phyloP scores from a whole-genome alignment of 192 early-diverging fungal species.

The Rhizophlyctis rosea region DNA sequence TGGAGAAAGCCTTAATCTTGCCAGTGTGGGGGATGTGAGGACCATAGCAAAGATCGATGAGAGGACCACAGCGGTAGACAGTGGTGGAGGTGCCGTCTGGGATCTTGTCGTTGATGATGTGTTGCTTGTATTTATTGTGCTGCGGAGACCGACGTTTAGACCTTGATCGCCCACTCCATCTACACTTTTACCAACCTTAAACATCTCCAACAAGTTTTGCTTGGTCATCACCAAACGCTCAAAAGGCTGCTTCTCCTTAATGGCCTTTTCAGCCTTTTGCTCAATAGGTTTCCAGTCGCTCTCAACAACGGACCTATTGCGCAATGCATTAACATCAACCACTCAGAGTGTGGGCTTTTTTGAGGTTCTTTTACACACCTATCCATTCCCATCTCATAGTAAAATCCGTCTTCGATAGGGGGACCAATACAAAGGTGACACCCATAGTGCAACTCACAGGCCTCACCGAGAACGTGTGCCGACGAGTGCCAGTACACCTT shows the following conservation, averaged over 20 bases:
- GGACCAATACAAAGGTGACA: constrained; percentile 97
- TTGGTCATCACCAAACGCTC: constrained; percentile 85
- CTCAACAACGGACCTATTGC: constrained; percentile 66
- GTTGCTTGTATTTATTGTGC: constrained; percentile 97
- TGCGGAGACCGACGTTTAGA: too few relatives aligned
- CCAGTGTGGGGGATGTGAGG: constrained; percentile 96
- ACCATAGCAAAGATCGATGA: constrained; percentile 95
- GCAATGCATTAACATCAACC: neutral
- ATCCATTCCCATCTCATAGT: constrained; percentile 93
- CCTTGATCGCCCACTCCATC: too few relatives aligned
- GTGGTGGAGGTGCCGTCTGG: constrained; percentile 91
- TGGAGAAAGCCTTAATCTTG: constrained; percentile 86
- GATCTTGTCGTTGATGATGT: constrained; percentile 88
- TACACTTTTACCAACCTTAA: constrained; percentile 58
- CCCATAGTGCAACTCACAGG: constrained; percentile 95
- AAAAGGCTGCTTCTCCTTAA: constrained; percentile 96
- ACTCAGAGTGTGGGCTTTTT: neutral
- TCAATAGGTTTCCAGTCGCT: constrained; percentile 85
- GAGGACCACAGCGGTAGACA: constrained; percentile 96
- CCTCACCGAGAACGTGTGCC: constrained; percentile 95
- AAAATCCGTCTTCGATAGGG: constrained; percentile 92
- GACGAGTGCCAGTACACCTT: constrained; percentile 98
- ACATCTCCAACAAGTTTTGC: constrained; percentile 92
- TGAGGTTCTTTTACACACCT: constrained; percentile 38
- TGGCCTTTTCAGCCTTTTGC: constrained; percentile 77